These are phyloP conservation scores for Geum urbanum DNA, from an alignment of 306 rosid species.

Conservation along the genomic window DNA sequence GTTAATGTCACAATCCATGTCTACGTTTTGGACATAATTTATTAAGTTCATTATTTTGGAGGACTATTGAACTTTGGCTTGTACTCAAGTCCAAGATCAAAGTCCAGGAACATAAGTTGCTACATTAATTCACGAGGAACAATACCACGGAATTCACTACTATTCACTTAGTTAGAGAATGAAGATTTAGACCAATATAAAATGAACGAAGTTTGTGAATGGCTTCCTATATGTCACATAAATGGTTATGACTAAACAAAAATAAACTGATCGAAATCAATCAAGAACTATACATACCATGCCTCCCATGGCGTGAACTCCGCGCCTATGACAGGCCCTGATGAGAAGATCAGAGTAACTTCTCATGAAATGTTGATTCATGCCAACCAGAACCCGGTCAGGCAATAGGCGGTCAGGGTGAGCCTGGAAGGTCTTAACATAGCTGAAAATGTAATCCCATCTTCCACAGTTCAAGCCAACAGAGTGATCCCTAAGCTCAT, in stretches of 20 bases:
- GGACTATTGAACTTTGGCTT: not conserved
- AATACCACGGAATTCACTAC: not conserved
- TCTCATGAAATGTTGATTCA: constrained; percentile 89
- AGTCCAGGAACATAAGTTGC: not conserved
- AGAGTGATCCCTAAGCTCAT: constrained; percentile 85
- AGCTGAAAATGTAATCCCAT: constrained; percentile 97
- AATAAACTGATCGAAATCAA: not conserved
- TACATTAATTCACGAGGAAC: not conserved
- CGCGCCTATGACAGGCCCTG: constrained; percentile 77
- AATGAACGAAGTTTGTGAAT: not conserved
- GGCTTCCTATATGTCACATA: not conserved
- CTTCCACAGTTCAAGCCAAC: constrained; percentile 88
- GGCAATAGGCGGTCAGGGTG: constrained; percentile 79
- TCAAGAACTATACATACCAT: constrained; percentile 44
- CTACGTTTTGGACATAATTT: no score
- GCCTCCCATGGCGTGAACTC: constrained; percentile 95
- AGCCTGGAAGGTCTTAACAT: constrained; percentile 85
- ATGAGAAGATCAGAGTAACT: constrained; percentile 85
- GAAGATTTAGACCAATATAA: not conserved
- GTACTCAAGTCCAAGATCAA: not conserved
- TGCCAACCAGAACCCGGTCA: constrained; percentile 75
- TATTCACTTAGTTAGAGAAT: not conserved
- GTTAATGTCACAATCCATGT: not conserved
- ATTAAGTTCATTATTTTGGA: no score
- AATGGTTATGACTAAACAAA: not conserved